A percentile compares a stretch with the other conserved stretches of the same genome.
These are phyloP conservation scores for Verticillium nubilum DNA, from an alignment of 2,329 filamentous ascomycete species.

Conservation along the genomic window DNA sequence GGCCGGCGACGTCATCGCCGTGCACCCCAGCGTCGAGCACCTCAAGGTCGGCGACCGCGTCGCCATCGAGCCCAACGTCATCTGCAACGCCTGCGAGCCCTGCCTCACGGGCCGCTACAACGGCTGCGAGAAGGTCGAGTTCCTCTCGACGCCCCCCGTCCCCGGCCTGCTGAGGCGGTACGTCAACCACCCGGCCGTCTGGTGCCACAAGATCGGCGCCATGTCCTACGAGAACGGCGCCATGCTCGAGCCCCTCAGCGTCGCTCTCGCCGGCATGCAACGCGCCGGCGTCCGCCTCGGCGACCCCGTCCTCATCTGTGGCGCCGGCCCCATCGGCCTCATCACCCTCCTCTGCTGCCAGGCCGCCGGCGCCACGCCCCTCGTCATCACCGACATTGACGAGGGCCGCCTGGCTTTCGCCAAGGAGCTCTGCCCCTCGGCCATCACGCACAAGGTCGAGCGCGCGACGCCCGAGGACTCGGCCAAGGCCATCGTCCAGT, in stretches of 20 bases:
- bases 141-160: slow-evolving; percentile 87
- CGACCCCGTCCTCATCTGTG: slow-evolving; percentile 83
- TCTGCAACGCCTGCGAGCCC: slow-evolving; percentile 85
- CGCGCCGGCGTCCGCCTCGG: slow-evolving; percentile 75
- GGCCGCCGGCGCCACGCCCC: slow-evolving; percentile 82
- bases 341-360: slow-evolving; percentile 79
- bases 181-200: slow-evolving; percentile 88
- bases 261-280: slow-evolving; percentile 84
- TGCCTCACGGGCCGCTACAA: slow-evolving; percentile 94
- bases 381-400: slow-evolving; percentile 94
- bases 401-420: slow-evolving; percentile 80
- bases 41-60: slow-evolving; percentile 86
- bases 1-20: slow-evolving; percentile 75
- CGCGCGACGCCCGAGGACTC: slow-evolving; percentile 62
- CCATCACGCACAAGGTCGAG: slow-evolving; percentile 75
- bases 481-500: slow-evolving; percentile 59
- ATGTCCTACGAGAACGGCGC: slow-evolving; percentile 92
- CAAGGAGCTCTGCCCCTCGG: slow-evolving; percentile 72
- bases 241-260: slow-evolving; percentile 83
- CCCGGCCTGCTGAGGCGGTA: slow-evolving; percentile 84
- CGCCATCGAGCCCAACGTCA: slow-evolving; percentile 89
- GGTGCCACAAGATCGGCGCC: slow-evolving; percentile 93
- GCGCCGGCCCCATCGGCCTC: slow-evolving; percentile 89
- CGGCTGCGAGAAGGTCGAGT: slow-evolving; percentile 79
- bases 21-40: slow-evolving; percentile 70